phyloP scores from a whole-genome alignment of 169 alveolate genomes.

The Plasmodium malariae region DNA sequence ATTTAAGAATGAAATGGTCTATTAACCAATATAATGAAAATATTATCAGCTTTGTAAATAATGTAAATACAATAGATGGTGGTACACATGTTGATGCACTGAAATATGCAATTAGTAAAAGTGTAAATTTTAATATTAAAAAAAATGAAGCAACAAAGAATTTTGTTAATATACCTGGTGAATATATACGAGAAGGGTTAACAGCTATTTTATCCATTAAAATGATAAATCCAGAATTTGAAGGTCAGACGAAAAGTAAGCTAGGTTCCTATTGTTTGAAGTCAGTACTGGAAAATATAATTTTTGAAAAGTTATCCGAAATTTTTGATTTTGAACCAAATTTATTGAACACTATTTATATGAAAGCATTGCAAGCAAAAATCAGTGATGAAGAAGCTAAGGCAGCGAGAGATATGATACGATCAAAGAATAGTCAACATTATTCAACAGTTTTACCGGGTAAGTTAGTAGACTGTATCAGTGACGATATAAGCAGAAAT shows the following conservation, averaged over 20 bases:
- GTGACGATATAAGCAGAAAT: slow-evolving; percentile 77
- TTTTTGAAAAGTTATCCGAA: slow-evolving; percentile 81
- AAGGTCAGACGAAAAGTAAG: slow-evolving; percentile 90
- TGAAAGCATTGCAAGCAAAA: slow-evolving; percentile 85
- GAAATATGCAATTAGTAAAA: slow-evolving; percentile 83
- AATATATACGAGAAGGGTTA: slow-evolving; percentile 86
- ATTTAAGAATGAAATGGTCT: slow-evolving; percentile 80
- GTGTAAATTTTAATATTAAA: slow-evolving; percentile 36
- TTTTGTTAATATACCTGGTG: slow-evolving; percentile 85
- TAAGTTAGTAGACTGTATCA: slow-evolving; percentile 86
- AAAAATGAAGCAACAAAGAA: slow-evolving; percentile 42
- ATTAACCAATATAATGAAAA: slow-evolving; percentile 79
- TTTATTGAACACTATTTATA: slow-evolving; percentile 80
- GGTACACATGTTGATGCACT: slow-evolving; percentile 91
- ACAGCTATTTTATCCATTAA: slow-evolving; percentile 86
- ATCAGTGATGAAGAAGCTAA: slow-evolving; percentile 87
- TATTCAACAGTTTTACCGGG: slow-evolving; percentile 80
- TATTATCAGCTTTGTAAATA: slow-evolving; percentile 85
- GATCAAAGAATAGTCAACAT: slow-evolving; percentile 82
- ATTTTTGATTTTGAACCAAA: slow-evolving; percentile 84
- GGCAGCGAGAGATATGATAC: slow-evolving; percentile 84
- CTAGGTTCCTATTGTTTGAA: slow-evolving; percentile 84
- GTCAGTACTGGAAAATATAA: slow-evolving; percentile 82
- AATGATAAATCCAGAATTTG: slow-evolving; percentile 88
- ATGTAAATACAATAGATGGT: slow-evolving; percentile 86